These are phyloP conservation scores for Blastobotrys aristatus DNA, from an alignment of 1,139 yeast genomes.

Conservation along the genomic window DNA sequence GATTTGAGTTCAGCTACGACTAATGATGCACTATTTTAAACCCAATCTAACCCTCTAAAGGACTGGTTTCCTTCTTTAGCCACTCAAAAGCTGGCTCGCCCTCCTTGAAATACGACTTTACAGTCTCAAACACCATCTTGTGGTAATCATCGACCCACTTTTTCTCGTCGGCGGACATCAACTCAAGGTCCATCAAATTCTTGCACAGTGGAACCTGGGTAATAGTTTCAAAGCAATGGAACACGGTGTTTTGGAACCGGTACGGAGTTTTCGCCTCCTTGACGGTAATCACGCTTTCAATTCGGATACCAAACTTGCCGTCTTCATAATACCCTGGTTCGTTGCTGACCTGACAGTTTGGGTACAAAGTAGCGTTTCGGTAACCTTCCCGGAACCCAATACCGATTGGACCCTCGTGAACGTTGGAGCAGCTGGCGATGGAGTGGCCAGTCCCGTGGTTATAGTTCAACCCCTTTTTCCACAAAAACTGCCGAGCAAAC, in stretches of 20 bases:
- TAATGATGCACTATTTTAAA: too few relatives aligned
- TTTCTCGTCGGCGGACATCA: constrained; percentile 59
- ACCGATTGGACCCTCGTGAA: constrained; percentile 96
- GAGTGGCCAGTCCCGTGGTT: constrained; percentile 98
- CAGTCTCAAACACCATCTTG: constrained; percentile 50
- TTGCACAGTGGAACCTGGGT: constrained; percentile 85
- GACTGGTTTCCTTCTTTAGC: constrained; percentile 68
- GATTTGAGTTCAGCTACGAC: too few relatives aligned
- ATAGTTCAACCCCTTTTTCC: constrained; percentile 86
- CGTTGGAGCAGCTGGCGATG: constrained; percentile 87
- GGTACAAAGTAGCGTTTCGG: constrained; percentile 41
- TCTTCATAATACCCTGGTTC: constrained; percentile 97
- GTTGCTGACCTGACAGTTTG: constrained; percentile 80
- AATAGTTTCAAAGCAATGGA: constrained; percentile 74
- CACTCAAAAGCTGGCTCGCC: constrained; percentile 50
- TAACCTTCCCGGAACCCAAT: constrained; percentile 59
- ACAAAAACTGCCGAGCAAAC: constrained; percentile 82
- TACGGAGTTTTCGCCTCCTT: constrained; percentile 43
- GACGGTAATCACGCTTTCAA: constrained; percentile 73
- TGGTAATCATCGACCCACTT: constrained; percentile 70
- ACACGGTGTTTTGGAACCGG: constrained; percentile 50
- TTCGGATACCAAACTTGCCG: constrained; percentile 88
- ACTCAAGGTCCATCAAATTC: constrained; percentile 53
- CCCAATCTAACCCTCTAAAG: constrained; percentile 17
- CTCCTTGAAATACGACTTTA: constrained; percentile 47